Evolutionary conservation across 306 rosid species (phyloP).

Genomic region (Boehmeria nivea): DNA sequence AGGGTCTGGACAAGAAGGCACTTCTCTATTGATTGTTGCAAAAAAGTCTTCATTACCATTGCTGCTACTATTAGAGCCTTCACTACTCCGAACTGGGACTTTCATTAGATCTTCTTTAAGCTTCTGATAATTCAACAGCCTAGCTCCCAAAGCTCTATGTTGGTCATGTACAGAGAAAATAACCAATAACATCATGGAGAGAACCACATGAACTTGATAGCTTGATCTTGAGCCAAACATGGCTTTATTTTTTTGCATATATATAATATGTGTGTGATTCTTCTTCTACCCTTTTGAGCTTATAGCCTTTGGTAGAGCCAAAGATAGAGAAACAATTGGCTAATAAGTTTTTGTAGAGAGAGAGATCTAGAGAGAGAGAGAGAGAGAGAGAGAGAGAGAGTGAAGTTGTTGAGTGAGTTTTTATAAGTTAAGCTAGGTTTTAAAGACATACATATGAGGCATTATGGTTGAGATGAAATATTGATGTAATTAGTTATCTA

Average conservation of each 20-base stretch:
- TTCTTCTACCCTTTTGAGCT: background rate
- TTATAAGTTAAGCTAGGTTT: too few species aligned
- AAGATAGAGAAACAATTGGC: background rate
- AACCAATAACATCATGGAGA: constrained; percentile 36
- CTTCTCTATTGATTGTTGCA: constrained; percentile 41
- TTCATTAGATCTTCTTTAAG: constrained; percentile 20
- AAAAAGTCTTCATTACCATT: constrained; percentile 30
- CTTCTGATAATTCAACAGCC: constrained; percentile 19
- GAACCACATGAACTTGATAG: constrained; percentile 24
- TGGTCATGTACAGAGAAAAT: constrained; percentile 27
- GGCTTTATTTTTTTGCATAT: background rate
- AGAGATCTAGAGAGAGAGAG: too few species aligned
- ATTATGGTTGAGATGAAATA: too few species aligned
- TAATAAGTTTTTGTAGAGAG: too few species aligned
- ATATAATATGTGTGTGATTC: background rate
- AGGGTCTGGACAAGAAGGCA: constrained; percentile 77
- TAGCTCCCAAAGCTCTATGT: constrained; percentile 33
- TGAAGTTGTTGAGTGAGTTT: too few species aligned
- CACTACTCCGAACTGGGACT: constrained; percentile 20
- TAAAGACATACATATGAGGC: too few species aligned
- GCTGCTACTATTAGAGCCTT: constrained; percentile 7
- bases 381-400: constrained; percentile 6
- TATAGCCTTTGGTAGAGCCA: too few species aligned
- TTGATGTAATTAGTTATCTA: too few species aligned
- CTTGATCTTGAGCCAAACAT: constrained; percentile 24